Percentiles rank a stretch among this genome's conserved stretches.
Evolutionary conservation across 352 stramenopile genomes (phyloP).

Genomic region (Phytophthora colocasiae): DNA sequence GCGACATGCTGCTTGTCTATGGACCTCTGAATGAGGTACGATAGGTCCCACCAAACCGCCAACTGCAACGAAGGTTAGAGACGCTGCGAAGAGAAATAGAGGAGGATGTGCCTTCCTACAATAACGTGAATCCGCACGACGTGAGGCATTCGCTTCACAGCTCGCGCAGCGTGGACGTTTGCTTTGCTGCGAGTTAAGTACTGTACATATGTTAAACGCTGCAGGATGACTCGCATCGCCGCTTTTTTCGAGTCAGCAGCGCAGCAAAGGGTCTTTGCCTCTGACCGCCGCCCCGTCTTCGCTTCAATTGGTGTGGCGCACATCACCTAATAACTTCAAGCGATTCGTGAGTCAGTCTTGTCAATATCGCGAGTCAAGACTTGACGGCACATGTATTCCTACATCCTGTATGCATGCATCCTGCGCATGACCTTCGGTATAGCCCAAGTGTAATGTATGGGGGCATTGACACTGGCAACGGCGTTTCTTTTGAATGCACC

Average conservation of each 20-base stretch:
- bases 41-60: constrained; percentile 14
- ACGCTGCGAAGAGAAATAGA: constrained; percentile 4
- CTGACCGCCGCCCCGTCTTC: constrained; percentile 4
- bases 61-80: constrained; percentile 32
- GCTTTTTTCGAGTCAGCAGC: constrained; percentile 18
- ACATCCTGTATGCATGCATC: too few species aligned
- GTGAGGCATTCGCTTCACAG: constrained; percentile 6
- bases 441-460: too few species aligned
- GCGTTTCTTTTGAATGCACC: too few species aligned
- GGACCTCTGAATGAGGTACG: constrained; percentile 9
- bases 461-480: too few species aligned
- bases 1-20: constrained; percentile 22
- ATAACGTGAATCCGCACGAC: neutral
- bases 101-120: neutral
- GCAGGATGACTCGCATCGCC: neutral
- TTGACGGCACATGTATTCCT: too few species aligned
- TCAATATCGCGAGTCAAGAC: too few species aligned
- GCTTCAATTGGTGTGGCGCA: constrained; percentile 17
- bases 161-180: neutral
- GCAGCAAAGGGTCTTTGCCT: constrained; percentile 24
- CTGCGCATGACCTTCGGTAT: too few species aligned
- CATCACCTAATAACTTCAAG: constrained; percentile 6
- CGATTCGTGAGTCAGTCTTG: neutral
- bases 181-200: neutral
- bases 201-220: constrained; percentile 4